A percentile compares a stretch with the other conserved stretches of the same genome.
Conservation (phyloP, 148 eudicot genomes). For the Vaccinium corymbosum region DNA sequence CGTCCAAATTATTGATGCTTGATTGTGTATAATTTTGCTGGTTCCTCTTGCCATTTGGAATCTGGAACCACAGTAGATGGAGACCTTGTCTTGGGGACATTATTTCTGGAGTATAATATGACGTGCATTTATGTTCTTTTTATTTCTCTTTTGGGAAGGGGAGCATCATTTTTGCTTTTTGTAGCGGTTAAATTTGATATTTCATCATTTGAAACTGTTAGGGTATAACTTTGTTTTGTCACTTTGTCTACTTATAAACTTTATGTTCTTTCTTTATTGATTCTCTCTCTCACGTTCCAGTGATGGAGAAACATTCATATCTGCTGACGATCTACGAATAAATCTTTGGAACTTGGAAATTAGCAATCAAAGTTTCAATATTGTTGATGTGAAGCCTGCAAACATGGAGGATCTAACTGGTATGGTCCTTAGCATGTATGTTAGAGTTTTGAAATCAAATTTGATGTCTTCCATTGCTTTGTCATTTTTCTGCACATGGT, state of each 20-base stretch:
- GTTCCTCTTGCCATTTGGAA: not conserved
- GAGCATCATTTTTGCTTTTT: not conserved
- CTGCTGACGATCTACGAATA: slow-evolving; percentile 88
- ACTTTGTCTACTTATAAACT: not conserved
- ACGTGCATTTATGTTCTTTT: not conserved
- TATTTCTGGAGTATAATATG: not conserved
- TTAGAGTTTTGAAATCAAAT: not conserved
- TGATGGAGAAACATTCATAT: slow-evolving; percentile 89
- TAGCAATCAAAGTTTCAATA: slow-evolving; percentile 83
- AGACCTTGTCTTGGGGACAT: not conserved
- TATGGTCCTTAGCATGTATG: slow-evolving; percentile 18
- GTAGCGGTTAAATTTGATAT: not conserved
- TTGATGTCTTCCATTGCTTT: slow-evolving; percentile 2
- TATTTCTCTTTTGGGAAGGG: not conserved
- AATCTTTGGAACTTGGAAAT: slow-evolving; percentile 92
- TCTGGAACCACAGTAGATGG: not conserved
- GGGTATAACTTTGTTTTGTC: not conserved
- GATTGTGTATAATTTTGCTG: not conserved
- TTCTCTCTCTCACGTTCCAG: slow-evolving; percentile 26
- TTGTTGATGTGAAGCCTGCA: slow-evolving; percentile 85
- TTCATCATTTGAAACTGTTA: not conserved
- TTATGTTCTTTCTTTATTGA: slow-evolving; percentile 11
- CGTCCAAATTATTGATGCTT: not conserved
- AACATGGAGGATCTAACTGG: slow-evolving; percentile 93
- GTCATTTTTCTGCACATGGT: not conserved